These are phyloP conservation scores for Tolypocladium tundrense DNA, from an alignment of 2,329 filamentous ascomycete genomes.

Conservation along the genomic window DNA sequence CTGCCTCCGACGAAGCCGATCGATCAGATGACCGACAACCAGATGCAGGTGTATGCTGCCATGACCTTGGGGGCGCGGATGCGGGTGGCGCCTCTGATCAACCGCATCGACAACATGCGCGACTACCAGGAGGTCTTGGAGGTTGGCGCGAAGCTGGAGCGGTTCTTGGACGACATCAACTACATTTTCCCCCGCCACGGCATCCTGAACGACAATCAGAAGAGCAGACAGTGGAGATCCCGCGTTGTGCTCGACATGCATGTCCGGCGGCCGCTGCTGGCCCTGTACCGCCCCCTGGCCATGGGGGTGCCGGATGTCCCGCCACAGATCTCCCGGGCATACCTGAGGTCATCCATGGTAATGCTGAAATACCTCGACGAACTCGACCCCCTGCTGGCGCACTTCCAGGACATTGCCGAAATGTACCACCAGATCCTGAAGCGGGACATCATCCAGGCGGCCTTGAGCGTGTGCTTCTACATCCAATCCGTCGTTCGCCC, in stretches of 20 bases:
- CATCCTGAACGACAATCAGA: conserved; percentile 29
- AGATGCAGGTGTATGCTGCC: conserved; percentile 43
- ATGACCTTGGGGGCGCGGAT: conserved; percentile 39
- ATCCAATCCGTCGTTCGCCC: conserved; percentile 27
- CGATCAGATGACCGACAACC: conserved; percentile 41
- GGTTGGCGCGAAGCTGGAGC: conserved; percentile 41
- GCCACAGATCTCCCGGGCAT: conserved; percentile 39
- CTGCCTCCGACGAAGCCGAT: conserved; percentile 39
- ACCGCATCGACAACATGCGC: conserved; percentile 39
- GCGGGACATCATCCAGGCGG: conserved; percentile 44
- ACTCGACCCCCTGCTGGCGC: conserved; percentile 34
- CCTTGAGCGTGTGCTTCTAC: conserved; percentile 45
- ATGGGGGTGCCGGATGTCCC: conserved; percentile 40
- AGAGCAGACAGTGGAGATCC: conserved; percentile 40
- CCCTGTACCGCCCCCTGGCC: conserved; percentile 44
- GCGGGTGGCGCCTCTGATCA: conserved; percentile 38
- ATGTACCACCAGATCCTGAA: conserved; percentile 44
- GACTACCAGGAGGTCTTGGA: conserved; percentile 44
- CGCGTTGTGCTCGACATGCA: conserved; percentile 44
- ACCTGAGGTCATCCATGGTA: conserved; percentile 43
- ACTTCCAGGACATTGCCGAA: conserved; percentile 36
- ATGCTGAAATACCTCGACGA: conserved; percentile 46
- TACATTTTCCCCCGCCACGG: conserved; percentile 38
- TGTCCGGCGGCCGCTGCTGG: conserved; percentile 39
- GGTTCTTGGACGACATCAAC: conserved; percentile 43